Evolutionary conservation across 192 early-diverging fungal species (phyloP).

Genomic region (Coemansia sp.): DNA sequence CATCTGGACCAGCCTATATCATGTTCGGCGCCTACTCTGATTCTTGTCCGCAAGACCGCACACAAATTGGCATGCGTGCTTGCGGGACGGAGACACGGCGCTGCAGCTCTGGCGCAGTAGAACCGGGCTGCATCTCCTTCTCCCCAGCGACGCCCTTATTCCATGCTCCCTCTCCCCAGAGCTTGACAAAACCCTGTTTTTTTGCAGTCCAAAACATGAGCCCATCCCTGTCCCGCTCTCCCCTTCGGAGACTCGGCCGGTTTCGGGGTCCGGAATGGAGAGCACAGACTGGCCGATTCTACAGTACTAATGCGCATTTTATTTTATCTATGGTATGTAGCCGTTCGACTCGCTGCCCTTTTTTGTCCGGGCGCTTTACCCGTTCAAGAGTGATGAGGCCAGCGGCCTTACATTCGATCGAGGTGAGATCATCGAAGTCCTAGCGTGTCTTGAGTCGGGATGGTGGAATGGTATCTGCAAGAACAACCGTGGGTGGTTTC

Average conservation of each 20-base stretch:
- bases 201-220: neutral
- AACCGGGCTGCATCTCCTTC: neutral
- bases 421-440: conserved; percentile 87
- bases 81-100: neutral
- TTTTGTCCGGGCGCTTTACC: conserved; percentile 77
- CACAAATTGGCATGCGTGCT: neutral
- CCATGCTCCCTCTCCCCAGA: neutral
- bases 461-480: conserved; percentile 96
- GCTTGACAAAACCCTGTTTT: neutral
- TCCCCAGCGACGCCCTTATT: neutral
- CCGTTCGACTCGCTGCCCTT: conserved; percentile 38
- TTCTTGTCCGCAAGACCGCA: neutral
- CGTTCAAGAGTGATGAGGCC: conserved; percentile 77
- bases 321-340: conserved; percentile 17
- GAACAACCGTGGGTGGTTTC: conserved; percentile 85
- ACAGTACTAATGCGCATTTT: neutral
- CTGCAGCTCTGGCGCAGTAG: neutral
- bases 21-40: conserved; percentile 11
- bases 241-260: neutral
- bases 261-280: neutral
- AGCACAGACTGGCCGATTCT: neutral
- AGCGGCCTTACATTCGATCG: conserved; percentile 78
- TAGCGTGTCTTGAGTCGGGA: conserved; percentile 84
- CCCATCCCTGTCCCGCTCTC: conserved; percentile 1
- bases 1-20: conserved; percentile 10